Base-by-base conservation (phyloP, 2,329 filamentous ascomycete genomes). In the Coniochaeta sp. region DNA sequence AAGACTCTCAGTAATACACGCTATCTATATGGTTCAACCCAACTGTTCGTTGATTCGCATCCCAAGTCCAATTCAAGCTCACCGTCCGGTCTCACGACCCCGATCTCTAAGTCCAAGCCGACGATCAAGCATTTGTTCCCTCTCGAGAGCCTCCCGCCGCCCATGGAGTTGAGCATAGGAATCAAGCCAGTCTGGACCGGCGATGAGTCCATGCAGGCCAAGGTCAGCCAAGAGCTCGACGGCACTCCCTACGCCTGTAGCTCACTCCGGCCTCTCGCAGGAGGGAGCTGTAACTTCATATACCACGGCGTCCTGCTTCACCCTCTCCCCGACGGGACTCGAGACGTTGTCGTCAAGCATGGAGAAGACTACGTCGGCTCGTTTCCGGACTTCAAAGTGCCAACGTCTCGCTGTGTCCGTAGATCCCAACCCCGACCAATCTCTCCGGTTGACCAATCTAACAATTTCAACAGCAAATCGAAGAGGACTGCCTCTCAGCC, bases 271-370 rank as follows among this genome's bases (percentile, higher is more conserved):
- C 65, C 65, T 5, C 68, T 84, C 2, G 73, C 71, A 7, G 80
- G 81, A 3, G 81, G 81, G 31, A 77, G 71, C 1, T 75, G 73
- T 46, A 84, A 83, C 60, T 83, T 79, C 57, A 76, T 81, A 52
- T 83, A 79, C 62, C 73, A 71, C 42, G 79, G 72, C 16, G 63
- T 55, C 7, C 70, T 82, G 1, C 51, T 59, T 13, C 62, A 60
- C 2, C 67, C 74, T n/a, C 67, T 77, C 1, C 51, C 66, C 3
- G 71, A 78, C 58, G 75, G 74, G 6, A 72, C 68, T 2, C 58
- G 58, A 13, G 73, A 78, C 1, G 72, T 83, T 8, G 68, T 79
- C 14, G 63, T 83, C 49, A 84, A 84, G 58, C 79, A 83, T 52
- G 74, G 76, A 2, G 74, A 82, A 59, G 70, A 62, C 24, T 81